phyloP scores from a whole-genome alignment of 805 yeast genomes.

The Tetrapisispora namnaoensis region DNA sequence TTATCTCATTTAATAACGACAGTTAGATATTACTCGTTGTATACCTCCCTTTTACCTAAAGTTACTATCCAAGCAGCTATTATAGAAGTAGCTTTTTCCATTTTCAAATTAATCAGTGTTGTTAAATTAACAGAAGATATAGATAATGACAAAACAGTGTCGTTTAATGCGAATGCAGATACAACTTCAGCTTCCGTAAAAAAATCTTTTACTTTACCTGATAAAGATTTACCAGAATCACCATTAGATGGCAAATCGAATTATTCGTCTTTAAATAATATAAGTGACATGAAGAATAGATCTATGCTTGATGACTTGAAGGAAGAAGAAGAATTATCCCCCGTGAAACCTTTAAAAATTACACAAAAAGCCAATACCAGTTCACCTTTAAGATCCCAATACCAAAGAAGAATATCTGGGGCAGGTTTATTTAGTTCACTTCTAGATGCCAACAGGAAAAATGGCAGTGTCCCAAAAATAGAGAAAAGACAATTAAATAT shows the following conservation, averaged over 20 bases:
- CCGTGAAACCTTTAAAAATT: conserved; percentile 61
- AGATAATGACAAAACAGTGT: not conserved
- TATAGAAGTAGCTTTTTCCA: conserved; percentile 57
- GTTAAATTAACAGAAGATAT: not conserved
- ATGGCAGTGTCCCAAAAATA: not conserved
- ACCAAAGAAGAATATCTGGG: conserved; percentile 21
- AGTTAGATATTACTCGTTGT: conserved; percentile 61
- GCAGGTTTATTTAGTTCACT: conserved; percentile 19
- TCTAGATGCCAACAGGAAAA: conserved; percentile 6
- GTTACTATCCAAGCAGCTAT: conserved; percentile 65
- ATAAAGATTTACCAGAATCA: not conserved
- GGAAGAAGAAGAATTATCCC: conserved; percentile 26
- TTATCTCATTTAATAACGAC: conserved; percentile 68
- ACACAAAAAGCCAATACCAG: conserved; percentile 38
- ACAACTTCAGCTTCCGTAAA: no score
- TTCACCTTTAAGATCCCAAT: not conserved
- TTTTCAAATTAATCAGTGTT: conserved; percentile 43
- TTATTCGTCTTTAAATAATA: not conserved
- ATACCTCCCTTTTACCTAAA: conserved; percentile 50
- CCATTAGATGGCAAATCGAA: not conserved
- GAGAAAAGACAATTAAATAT: not conserved
- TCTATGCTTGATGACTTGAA: not conserved
- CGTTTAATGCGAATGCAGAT: not conserved
- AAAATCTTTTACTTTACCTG: not conserved
- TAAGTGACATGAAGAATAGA: not conserved